Percentiles rank a stretch among this genome's conserved stretches.
Conservation (phyloP, 1,139 yeast genomes). For the Hanseniaspora gamundiae region DNA sequence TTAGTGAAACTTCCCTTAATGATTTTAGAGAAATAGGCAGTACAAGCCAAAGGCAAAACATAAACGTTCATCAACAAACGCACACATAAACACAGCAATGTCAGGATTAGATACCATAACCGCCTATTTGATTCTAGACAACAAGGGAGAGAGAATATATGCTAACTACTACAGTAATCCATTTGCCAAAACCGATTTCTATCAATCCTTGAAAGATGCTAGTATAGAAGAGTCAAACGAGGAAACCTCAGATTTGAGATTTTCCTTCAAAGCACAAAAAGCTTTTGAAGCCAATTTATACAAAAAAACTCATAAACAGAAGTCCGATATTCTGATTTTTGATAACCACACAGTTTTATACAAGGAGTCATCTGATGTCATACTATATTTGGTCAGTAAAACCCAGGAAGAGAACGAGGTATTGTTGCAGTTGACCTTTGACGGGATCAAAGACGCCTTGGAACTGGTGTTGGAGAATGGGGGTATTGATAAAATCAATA, state of each 20-base stretch:
- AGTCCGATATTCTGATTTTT: conserved; percentile 68
- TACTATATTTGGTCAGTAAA: conserved; percentile 61
- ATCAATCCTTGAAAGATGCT: conserved; percentile 5
- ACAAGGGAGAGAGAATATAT: conserved; percentile 66
- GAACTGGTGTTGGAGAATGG: conserved; percentile 65
- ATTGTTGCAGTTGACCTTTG: conserved; percentile 62
- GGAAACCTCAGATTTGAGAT: conserved; percentile 22
- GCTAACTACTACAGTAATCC: conserved; percentile 78
- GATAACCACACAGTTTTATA: conserved; percentile 72
- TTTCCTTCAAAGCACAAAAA: conserved; percentile 49
- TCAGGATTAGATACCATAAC: conserved; percentile 45
- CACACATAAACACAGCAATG: not conserved
- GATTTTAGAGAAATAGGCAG: too few relatives aligned
- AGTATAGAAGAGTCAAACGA: not conserved
- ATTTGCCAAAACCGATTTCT: conserved; percentile 10
- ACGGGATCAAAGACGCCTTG: conserved; percentile 70
- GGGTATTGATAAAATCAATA: conserved; percentile 57
- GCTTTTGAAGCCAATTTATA: conserved; percentile 67
- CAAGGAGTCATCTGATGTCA: conserved; percentile 67
- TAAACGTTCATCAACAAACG: not conserved
- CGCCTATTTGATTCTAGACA: conserved; percentile 70
- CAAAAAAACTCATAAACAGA: conserved; percentile 64
- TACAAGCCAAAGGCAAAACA: not conserved
- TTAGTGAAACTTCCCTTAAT: too few relatives aligned
- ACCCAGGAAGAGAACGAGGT: conserved; percentile 75